Percentiles rank a stretch among this genome's conserved stretches.
These are phyloP conservation scores for Tuber borchii DNA, from an alignment of 495 filamentous ascomycete species.

Conservation along the genomic window DNA sequence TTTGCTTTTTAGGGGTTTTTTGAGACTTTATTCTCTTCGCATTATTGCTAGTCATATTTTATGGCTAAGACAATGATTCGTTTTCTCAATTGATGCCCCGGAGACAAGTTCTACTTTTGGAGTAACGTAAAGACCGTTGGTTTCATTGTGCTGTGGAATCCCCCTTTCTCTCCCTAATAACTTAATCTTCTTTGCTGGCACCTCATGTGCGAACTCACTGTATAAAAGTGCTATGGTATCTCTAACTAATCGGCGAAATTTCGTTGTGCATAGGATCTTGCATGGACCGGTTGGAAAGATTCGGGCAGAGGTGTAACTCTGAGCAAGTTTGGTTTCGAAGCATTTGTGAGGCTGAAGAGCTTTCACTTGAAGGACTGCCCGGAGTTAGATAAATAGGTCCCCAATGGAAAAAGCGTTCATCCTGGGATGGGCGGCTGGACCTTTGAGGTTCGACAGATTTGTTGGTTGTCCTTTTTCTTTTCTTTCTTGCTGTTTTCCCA, in stretches of 20 bases:
- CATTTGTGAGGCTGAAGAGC: slow-evolving; percentile 93
- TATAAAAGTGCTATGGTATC: slow-evolving; percentile 28
- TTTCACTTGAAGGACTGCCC: slow-evolving; percentile 89
- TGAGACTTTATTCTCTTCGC: neutral
- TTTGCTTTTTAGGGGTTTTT: slow-evolving; percentile 15
- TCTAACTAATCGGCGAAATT: slow-evolving; percentile 23
- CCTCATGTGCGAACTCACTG: slow-evolving; percentile 4
- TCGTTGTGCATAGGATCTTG: slow-evolving; percentile 63
- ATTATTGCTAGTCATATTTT: neutral
- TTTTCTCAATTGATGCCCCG: slow-evolving; percentile 6
- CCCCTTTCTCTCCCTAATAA: neutral
- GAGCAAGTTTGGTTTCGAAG: slow-evolving; percentile 85
- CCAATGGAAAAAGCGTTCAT: neutral
- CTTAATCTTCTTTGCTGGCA: neutral
- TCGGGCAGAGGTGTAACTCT: slow-evolving; percentile 85
- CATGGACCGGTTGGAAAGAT: slow-evolving; percentile 97
- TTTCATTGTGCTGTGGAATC: neutral
- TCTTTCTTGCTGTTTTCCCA: neutral
- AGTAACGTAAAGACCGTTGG: neutral
- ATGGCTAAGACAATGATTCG: slow-evolving; percentile 2
- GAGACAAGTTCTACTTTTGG: slow-evolving; percentile 13
- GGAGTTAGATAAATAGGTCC: slow-evolving; percentile 45
- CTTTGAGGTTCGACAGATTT: neutral
- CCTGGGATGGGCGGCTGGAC: neutral
- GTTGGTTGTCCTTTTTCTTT: neutral